phyloP scores from a whole-genome alignment of 345 rosid species.

The Populus deltoides region DNA sequence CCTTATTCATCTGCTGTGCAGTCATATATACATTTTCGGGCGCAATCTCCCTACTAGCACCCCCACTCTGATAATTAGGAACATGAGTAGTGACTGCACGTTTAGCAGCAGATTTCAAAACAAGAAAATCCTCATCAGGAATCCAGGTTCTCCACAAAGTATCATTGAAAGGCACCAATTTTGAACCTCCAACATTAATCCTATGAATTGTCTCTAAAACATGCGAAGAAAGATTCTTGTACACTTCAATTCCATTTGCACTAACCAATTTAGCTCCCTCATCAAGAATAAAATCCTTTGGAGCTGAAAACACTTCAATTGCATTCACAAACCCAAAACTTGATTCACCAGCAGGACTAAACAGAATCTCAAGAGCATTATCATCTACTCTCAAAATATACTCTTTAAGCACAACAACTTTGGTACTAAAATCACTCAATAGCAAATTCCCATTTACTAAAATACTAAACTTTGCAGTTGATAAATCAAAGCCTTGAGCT shows the following conservation, averaged over 20 bases:
- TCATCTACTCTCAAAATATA: conserved; percentile 40
- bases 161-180: conserved; percentile 84
- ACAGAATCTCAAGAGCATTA: conserved; percentile 43
- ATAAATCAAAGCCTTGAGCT: conserved; percentile 44
- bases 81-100: conserved; percentile 42
- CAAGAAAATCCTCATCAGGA: conserved; percentile 71
- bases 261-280: conserved; percentile 55
- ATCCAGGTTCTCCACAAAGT: conserved; percentile 92
- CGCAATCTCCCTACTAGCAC: conserved; percentile 65
- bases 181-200: conserved; percentile 84
- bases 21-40: conserved; percentile 89
- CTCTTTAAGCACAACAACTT: conserved; percentile 48
- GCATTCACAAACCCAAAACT: conserved; percentile 71
- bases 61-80: conserved; percentile 74
- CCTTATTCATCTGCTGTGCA: conserved; percentile 81
- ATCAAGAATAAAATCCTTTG: conserved; percentile 58
- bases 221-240: conserved; percentile 51
- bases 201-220: conserved; percentile 75
- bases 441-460: conserved; percentile 47
- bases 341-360: conserved; percentile 39
- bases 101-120: conserved; percentile 62
- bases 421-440: conserved; percentile 43
- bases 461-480: conserved; percentile 55
- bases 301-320: conserved; percentile 77
- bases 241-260: conserved; percentile 40